A percentile compares a stretch with the other conserved stretches of the same genome.
phyloP scores from a whole-genome alignment of 306 rosid species.

The Glycine latifolia region DNA sequence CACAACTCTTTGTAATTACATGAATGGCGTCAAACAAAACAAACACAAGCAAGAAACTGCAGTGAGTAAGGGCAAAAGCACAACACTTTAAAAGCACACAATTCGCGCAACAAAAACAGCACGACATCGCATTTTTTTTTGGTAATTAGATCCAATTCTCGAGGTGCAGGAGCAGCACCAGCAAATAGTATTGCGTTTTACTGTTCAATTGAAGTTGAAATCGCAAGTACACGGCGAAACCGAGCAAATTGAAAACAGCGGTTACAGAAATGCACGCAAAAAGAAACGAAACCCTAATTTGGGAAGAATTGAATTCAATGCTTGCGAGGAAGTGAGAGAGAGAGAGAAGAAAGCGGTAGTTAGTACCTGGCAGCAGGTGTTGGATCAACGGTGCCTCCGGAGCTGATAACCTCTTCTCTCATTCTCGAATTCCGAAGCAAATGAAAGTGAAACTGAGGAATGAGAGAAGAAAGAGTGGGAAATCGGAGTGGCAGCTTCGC shows the following conservation, averaged over 20 bases:
- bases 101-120: neutral
- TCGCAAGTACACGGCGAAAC: neutral
- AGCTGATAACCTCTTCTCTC: constrained; percentile 99
- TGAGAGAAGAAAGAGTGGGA: neutral
- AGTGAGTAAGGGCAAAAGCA: neutral
- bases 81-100: neutral
- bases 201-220: constrained; percentile 32
- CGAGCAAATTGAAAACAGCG: constrained; percentile 53
- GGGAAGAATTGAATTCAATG: constrained; percentile 18
- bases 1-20: too few species aligned
- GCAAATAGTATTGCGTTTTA: neutral
- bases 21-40: too few species aligned
- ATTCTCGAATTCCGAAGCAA: constrained; percentile 51
- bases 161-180: constrained; percentile 35
- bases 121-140: neutral
- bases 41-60: neutral
- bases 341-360: neutral
- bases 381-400: constrained; percentile 86
- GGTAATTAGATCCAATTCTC: constrained; percentile 27
- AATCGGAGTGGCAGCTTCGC: constrained; percentile 17
- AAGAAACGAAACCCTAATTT: constrained; percentile 45
- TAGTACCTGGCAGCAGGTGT: constrained; percentile 90
- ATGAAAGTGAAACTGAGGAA: constrained; percentile 41
- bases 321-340: neutral
- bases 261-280: constrained; percentile 15